Base-by-base conservation (phyloP, 169 alveolate species). In the Plasmodium adleri region DNA sequence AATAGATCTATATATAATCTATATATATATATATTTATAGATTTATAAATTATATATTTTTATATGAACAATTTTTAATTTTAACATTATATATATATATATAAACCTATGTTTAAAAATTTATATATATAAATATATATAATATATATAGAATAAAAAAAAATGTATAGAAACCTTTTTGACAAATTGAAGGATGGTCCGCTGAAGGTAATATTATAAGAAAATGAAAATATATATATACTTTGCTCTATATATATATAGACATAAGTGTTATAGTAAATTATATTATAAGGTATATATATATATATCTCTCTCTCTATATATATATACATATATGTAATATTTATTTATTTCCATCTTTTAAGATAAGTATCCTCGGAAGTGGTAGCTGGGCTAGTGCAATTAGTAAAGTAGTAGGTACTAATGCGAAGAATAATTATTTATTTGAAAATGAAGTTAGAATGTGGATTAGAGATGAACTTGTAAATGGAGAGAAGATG, bases 381-480 rank as follows among this genome's bases (percentile, higher is more conserved):
- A 92, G 98, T 58, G 98, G 98, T 8, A 95, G 92, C 75, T 96
- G 98, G 98, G 98, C 97, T 5, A 91, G 96, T 20, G 97, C 97
- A 7, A 94, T 94, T 49, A 94, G 96, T 72, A 95, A 94, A 75
- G 88, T 94, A 54, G 96, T 95, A 6, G 94, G 97, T 7, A 88
- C 91, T 24, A 94, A 94, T 87, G 93, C 95, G n/a, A 50, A 70
- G 43, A 68, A 80, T 56, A 80, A 80, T 80, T 66, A 80, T 52
- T 52, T 80, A 54, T 68, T 80, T 80, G 90, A 80, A 39, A 68
- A 56, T 78, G 94, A 96, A 95, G 98, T 96, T 47, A 92, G 95
- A 20, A 92, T 96, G 90, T 96, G 98, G 98, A 95, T 96, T 32
- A 78, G 92, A 93, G 98, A 96, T 75, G 98, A 96, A 80, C 66